A percentile compares a stretch with the other conserved stretches of the same genome.
Conservation (phyloP, 306 rosid genomes). For the Argentina anserina region DNA sequence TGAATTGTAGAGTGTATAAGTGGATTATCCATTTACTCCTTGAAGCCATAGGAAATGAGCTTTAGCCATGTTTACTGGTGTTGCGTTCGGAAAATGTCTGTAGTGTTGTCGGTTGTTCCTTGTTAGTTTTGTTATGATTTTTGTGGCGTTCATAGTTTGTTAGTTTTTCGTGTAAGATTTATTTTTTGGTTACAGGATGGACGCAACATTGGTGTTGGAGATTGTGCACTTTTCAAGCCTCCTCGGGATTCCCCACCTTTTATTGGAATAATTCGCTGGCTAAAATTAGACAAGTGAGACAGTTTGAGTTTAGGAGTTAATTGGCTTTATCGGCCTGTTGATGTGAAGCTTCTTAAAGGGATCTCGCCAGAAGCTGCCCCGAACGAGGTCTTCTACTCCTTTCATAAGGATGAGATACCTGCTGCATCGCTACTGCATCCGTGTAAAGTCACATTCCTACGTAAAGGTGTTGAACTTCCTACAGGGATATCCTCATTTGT, state of each 20-base stretch:
- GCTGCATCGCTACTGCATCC: slow-evolving; percentile 80
- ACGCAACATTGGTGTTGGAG: slow-evolving; percentile 68
- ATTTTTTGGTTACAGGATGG: slow-evolving; percentile 45
- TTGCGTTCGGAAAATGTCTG: neutral
- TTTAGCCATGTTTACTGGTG: neutral
- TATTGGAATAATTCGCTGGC: slow-evolving; percentile 62
- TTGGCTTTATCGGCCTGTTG: slow-evolving; percentile 82
- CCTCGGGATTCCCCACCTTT: slow-evolving; percentile 61
- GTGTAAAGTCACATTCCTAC: slow-evolving; percentile 89
- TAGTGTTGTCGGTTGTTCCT: neutral
- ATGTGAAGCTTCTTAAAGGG: slow-evolving; percentile 63
- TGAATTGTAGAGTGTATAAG: neutral
- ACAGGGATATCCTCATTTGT: slow-evolving; percentile 76
- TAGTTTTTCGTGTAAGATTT: neutral
- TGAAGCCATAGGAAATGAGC: neutral
- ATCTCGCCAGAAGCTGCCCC: slow-evolving; percentile 64
- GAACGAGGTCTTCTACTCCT: slow-evolving; percentile 84
- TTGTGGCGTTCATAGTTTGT: neutral
- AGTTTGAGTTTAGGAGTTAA: slow-evolving; percentile 54
- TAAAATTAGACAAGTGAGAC: slow-evolving; percentile 47
- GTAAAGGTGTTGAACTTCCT: slow-evolving; percentile 67
- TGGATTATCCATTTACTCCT: neutral
- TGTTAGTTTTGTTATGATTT: neutral
- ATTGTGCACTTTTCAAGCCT: slow-evolving; percentile 84
- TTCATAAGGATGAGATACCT: slow-evolving; percentile 82